Conservation (phyloP, 2,329 filamentous ascomycete genomes). For the Penicillium palitans region DNA sequence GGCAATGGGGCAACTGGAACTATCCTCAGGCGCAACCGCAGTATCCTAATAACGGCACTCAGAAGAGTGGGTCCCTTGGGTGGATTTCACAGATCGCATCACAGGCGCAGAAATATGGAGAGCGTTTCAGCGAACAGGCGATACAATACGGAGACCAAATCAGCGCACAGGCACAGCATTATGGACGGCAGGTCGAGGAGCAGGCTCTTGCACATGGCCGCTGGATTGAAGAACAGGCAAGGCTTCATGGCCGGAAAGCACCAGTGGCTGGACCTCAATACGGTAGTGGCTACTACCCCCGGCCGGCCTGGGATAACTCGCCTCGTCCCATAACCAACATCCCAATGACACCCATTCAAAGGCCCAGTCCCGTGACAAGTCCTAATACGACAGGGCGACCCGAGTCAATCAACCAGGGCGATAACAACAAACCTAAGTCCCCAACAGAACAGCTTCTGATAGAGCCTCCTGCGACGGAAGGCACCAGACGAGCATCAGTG, state of each 20-base stretch:
- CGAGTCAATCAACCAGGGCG: not conserved
- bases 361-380: conserved; percentile 6
- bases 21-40: conserved; percentile 28
- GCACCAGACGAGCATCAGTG: conserved; percentile 31
- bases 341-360: not conserved
- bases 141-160: conserved; percentile 37
- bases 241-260: conserved; percentile 30
- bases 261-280: conserved; percentile 4
- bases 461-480: conserved; percentile 11
- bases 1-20: conserved; percentile 31
- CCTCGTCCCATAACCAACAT: not conserved
- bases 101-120: conserved; percentile 43
- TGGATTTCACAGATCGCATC: conserved; percentile 40
- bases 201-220: conserved; percentile 39
- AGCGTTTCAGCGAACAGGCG: conserved; percentile 39
- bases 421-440: not conserved
- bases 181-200: conserved; percentile 41
- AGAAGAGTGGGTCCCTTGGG: conserved; percentile 32
- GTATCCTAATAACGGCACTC: conserved; percentile 17
- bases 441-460: not conserved
- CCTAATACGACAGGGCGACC: not conserved
- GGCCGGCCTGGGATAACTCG: conserved; percentile 6
- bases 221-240: conserved; percentile 42
- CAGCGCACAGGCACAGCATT: conserved; percentile 37
- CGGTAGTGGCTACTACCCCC: not conserved